Conservation (phyloP, 768 basidiomycete genomes). For the Erythrobasidium yunnanense region DNA sequence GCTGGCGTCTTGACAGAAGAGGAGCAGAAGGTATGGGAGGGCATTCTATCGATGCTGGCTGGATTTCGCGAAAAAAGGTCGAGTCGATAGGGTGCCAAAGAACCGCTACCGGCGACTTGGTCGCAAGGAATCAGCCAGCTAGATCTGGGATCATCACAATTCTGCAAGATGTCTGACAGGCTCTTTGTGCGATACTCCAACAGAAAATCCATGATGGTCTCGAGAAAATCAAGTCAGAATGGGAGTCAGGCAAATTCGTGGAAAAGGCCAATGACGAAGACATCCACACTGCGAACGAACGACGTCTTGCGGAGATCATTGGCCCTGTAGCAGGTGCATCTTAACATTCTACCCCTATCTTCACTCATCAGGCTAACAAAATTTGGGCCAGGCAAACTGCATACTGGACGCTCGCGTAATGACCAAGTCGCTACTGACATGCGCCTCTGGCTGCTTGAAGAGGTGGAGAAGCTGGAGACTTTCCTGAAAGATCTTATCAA, state of each 20-base stretch:
- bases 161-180: no score
- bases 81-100: no score
- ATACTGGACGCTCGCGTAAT: slow-evolving; percentile 92
- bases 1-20: slow-evolving; percentile 68
- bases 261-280: slow-evolving; percentile 81
- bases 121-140: no score
- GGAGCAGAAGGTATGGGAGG: slow-evolving; percentile 49
- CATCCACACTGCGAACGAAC: slow-evolving; percentile 97
- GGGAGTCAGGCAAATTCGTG: slow-evolving; percentile 69
- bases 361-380: neutral
- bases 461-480: slow-evolving; percentile 58
- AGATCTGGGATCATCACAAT: no score
- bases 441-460: slow-evolving; percentile 83
- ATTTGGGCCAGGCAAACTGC: slow-evolving; percentile 65
- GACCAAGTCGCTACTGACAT: slow-evolving; percentile 98
- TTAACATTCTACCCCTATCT: neutral
- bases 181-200: neutral
- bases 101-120: no score
- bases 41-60: neutral
- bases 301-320: slow-evolving; percentile 82
- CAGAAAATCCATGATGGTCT: slow-evolving; percentile 59
- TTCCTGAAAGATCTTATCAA: slow-evolving; percentile 65
- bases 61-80: no score
- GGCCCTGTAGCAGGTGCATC: slow-evolving; percentile 56
- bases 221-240: slow-evolving; percentile 64